Evolutionary conservation across 208 protist genomes (phyloP).

Genomic region (Wallacemonas sp.): DNA sequence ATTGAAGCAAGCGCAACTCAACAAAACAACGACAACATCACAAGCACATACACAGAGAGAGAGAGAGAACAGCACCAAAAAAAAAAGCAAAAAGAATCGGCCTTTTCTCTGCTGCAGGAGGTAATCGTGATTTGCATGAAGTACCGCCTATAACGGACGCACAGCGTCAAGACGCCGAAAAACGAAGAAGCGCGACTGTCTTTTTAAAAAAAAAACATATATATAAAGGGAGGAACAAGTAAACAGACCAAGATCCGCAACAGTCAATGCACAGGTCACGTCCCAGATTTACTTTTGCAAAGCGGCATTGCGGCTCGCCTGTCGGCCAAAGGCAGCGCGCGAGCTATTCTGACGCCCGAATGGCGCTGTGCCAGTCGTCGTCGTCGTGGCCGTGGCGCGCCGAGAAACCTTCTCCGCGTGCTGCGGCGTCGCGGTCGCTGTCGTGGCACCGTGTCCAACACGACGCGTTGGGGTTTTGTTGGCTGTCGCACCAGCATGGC

Average conservation of each 20-base stretch:
- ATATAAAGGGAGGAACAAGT: neutral
- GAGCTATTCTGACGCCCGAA: slow-evolving; percentile 15
- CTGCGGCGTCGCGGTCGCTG: neutral
- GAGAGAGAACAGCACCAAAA: too few relatives aligned
- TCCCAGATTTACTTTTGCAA: slow-evolving; percentile 10
- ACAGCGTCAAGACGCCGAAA: too few relatives aligned
- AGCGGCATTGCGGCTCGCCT: slow-evolving; percentile 6
- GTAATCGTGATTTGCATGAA: too few relatives aligned
- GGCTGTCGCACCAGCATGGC: neutral
- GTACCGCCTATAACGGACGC: too few relatives aligned
- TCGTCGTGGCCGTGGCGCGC: neutral
- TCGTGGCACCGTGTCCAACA: neutral
- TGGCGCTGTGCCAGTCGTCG: slow-evolving; percentile 1
- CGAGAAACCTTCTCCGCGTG: slow-evolving; percentile 1
- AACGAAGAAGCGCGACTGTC: too few relatives aligned
- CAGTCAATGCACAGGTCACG: neutral
- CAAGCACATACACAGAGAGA: too few relatives aligned
- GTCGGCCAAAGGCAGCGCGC: slow-evolving; percentile 2
- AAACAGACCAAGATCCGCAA: neutral
- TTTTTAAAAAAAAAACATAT: too few relatives aligned
- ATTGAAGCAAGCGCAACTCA: too few relatives aligned
- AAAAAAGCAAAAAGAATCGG: slow-evolving; percentile 14
- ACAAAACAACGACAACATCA: too few relatives aligned
- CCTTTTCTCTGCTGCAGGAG: neutral
- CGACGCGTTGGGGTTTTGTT: slow-evolving; percentile 6